Evolutionary conservation across 257 asterid species (phyloP).

Genomic region (Solanum chmielewskii): DNA sequence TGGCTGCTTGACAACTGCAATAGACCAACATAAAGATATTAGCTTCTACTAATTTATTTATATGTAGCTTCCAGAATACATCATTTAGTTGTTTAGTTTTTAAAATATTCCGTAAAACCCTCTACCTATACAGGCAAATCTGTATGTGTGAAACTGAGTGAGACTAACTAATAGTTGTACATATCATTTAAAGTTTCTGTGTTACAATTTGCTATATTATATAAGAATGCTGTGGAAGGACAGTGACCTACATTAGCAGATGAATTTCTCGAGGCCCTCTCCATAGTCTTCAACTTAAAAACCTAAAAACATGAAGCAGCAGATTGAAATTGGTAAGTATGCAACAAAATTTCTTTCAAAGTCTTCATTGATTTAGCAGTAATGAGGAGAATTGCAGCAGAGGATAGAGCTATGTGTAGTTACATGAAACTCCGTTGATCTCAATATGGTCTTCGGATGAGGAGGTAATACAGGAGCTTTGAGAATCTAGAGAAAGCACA

Average conservation of each 20-base stretch:
- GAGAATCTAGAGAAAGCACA: slow-evolving; percentile 20
- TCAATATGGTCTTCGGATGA: slow-evolving; percentile 26
- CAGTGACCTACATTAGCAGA: slow-evolving; percentile 27
- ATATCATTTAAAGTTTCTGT: neutral
- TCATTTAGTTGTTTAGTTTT: neutral
- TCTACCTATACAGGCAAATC: neutral
- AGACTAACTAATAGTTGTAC: neutral
- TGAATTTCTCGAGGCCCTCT: slow-evolving; percentile 48
- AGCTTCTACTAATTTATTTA: neutral
- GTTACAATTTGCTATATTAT: neutral
- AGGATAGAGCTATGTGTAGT: neutral
- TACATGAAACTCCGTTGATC: slow-evolving; percentile 46
- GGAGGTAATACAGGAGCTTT: slow-evolving; percentile 20
- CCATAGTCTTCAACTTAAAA: slow-evolving; percentile 42
- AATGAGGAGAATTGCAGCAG: neutral
- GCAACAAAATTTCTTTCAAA: neutral
- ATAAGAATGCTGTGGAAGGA: neutral
- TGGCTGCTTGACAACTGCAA: slow-evolving; percentile 17
- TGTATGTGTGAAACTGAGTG: neutral
- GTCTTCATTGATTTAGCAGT: neutral
- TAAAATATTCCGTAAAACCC: neutral
- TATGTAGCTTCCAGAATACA: neutral
- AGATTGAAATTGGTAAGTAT: neutral
- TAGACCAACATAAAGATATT: neutral
- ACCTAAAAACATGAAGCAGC: slow-evolving; percentile 20